These are phyloP conservation scores for Nigrograna mackinnonii DNA, from an alignment of 2,329 filamentous ascomycete species.

Conservation along the genomic window DNA sequence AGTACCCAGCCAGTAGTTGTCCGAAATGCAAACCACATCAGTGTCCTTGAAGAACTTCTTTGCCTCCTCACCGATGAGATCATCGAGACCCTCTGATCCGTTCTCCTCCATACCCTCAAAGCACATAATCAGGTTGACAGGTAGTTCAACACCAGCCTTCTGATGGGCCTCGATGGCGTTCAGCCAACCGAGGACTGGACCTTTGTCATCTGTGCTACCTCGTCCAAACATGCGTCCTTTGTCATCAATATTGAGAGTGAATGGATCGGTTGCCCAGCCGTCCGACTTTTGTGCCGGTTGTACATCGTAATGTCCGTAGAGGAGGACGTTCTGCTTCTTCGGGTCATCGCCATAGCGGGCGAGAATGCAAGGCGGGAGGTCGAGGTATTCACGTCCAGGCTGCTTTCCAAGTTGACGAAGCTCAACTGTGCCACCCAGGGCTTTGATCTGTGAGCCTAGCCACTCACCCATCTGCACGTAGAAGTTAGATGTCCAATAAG, in stretches of 20 bases:
- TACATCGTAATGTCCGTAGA: slow-evolving; percentile 99
- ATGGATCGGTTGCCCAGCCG: slow-evolving; percentile 95
- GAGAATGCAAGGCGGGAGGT: slow-evolving; percentile 90
- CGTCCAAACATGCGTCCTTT: slow-evolving; percentile 96
- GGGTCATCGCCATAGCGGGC: slow-evolving; percentile 90
- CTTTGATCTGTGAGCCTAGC: slow-evolving; percentile 79
- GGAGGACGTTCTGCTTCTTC: slow-evolving; percentile 91
- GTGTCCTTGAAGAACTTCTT: slow-evolving; percentile 95
- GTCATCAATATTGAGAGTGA: slow-evolving; percentile 82
- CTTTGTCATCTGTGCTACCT: slow-evolving; percentile 96
- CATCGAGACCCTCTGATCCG: slow-evolving; percentile 93
- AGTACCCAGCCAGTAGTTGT: slow-evolving; percentile 99
- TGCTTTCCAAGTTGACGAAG: slow-evolving; percentile 88
- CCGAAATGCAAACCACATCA: slow-evolving; percentile 96
- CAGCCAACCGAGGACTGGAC: slow-evolving; percentile 93
- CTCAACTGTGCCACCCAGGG: slow-evolving; percentile 84
- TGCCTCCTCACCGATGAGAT: slow-evolving; percentile 88
- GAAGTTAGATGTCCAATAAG: neutral
- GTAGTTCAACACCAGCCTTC: slow-evolving; percentile 90
- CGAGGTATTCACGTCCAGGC: slow-evolving; percentile 84
- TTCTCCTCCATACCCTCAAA: slow-evolving; percentile 99
- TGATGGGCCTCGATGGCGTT: slow-evolving; percentile 98
- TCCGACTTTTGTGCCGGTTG: slow-evolving; percentile 93
- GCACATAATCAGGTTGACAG: slow-evolving; percentile 98
- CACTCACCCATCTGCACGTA: slow-evolving; percentile 81